Base-by-base conservation (phyloP, 2,329 filamentous ascomycete genomes). In the Clathrospora elynae region DNA sequence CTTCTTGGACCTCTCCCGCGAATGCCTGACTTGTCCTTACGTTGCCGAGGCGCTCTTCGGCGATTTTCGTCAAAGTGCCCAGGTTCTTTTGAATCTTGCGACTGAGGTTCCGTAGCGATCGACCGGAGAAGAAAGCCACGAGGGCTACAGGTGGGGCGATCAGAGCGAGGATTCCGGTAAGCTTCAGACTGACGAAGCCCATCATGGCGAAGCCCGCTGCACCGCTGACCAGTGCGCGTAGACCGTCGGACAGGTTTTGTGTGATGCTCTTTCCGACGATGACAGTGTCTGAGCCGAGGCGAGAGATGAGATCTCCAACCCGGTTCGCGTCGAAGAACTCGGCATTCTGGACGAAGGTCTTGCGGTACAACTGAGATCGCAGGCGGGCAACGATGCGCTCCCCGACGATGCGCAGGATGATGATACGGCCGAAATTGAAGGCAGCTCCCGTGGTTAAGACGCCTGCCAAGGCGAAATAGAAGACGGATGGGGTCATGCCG, bases 311-410 rank as follows among this genome's bases (percentile, higher is more conserved):
- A 67, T 99, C 93, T 68, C 93, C 93, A 17, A 96, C 91, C 17
- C 93, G 83, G 73, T 99, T 99, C 25, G 93, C 93, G 67, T 99
- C 93, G 65, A 99, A 99, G 75, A 99, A 99, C 64, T 97, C 93
- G 45, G 93, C 93, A 70, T 99, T 93, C 70, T 99, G 93, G n/a
- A 93, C 81, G 59, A 95, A 95, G 0, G 93, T 99, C 53, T 87
- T 84, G 54, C 90, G 84, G 74, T 95, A 99, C 3, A 99, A 82
- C 65, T 90, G 87, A 11, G 91, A 92, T 48, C 93, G 84, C 41
- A 99, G 78, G 57, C 92, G 83, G 8, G 92, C 86, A 39, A 99
- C 93, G 45, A 99, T 93, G 28, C 93, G 82, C 72, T 99, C 93
- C 51, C 93, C 95, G 6, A 99, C 89, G 49, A 97, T 93, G 17